A percentile compares a stretch with the other conserved stretches of the same genome.
phyloP scores from a whole-genome alignment of 2,329 filamentous ascomycete species.

The Talaromyces sp. region DNA sequence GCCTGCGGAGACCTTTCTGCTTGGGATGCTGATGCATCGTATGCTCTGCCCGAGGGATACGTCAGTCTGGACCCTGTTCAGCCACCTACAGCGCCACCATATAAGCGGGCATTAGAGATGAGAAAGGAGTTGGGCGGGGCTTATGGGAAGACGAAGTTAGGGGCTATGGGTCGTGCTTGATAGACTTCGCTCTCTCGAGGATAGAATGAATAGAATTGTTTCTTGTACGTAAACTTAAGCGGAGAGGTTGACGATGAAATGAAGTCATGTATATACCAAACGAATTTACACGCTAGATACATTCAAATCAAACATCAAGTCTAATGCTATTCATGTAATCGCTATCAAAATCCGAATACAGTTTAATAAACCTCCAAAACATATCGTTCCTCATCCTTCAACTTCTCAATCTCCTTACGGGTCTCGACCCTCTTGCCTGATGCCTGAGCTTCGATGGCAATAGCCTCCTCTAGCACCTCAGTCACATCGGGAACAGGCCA shows the following conservation, averaged over 20 bases:
- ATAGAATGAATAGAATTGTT: not conserved
- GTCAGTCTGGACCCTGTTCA: constrained; percentile 88
- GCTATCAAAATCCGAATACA: not conserved
- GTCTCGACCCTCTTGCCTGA: constrained; percentile 74
- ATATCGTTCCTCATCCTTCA: constrained; percentile 93
- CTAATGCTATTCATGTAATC: constrained; percentile 8
- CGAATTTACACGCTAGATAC: not conserved
- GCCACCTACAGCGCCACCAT: constrained; percentile 91
- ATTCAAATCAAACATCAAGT: not conserved
- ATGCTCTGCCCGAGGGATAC: constrained; percentile 80
- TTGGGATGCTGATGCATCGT: constrained; percentile 94
- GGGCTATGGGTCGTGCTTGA: constrained; percentile 23
- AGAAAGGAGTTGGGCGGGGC: constrained; percentile 71
- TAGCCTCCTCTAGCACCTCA: constrained; percentile 87
- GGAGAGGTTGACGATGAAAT: not conserved
- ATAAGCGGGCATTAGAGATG: constrained; percentile 85
- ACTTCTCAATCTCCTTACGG: constrained; percentile 87
- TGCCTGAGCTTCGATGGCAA: constrained; percentile 68
- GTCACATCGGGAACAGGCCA: constrained; percentile 99
- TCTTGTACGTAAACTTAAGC: not conserved
- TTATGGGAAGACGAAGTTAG: constrained; percentile 65
- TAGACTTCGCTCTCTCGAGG: not conserved
- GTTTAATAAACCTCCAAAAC: constrained; percentile 91
- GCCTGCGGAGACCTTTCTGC: constrained; percentile 94
- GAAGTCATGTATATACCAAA: constrained; percentile 3